Base-by-base conservation (phyloP, 163 green algal genomes). In the Volvox carteri region DNA sequence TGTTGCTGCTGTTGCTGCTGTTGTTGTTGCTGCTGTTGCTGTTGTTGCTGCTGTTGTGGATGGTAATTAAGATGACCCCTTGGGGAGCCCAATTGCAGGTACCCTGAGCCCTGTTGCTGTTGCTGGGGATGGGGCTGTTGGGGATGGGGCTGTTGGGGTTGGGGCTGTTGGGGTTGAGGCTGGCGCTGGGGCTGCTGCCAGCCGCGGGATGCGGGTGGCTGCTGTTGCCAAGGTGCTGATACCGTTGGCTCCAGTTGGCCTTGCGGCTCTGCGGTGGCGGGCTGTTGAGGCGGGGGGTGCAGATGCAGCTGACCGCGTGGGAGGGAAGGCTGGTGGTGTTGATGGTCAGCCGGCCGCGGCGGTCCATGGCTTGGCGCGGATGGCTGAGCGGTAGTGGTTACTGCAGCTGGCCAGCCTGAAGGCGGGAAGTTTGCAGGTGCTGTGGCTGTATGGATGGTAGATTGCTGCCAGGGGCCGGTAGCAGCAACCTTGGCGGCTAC, bases 21-120 rank as follows among this genome's bases (percentile, higher is more conserved):
- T 30, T 30, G 58, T 30, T 68, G 58, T 23, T 68, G 58, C 58
- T 68, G 58, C 58, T 75, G 65, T 75, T 44, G 30, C 65, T 75
- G 21, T 33, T 6, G 58, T 30, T 68, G 9, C n/a, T n/a, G n/a
- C n/a, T n/a, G n/a, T 21, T 6, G 23, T 9, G 65, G 48, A 58
- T 58, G 48, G 48, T 11, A n/a, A n/a, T n/a, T n/a, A n/a, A n/a
- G n/a, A n/a, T n/a, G n/a, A n/a, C n/a, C n/a, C n/a, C 14, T 58
- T 58, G 48, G 48, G 48, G 14, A 23, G 48, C 14, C 48, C 48
- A 14, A 23, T 14, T 14, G 56, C 56, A 67, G 16, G 56, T 23
- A 23, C 19, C 56, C 56, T 23, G 19, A 67, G 56, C 56, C 41
- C 21, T 37, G 46, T 21, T 65, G 44, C 11, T 73, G 77, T 23